A percentile compares a stretch with the other conserved stretches of the same genome.
phyloP scores from a whole-genome alignment of 2,329 filamentous ascomycete genomes.

The Ceratocystis lukuohia region DNA sequence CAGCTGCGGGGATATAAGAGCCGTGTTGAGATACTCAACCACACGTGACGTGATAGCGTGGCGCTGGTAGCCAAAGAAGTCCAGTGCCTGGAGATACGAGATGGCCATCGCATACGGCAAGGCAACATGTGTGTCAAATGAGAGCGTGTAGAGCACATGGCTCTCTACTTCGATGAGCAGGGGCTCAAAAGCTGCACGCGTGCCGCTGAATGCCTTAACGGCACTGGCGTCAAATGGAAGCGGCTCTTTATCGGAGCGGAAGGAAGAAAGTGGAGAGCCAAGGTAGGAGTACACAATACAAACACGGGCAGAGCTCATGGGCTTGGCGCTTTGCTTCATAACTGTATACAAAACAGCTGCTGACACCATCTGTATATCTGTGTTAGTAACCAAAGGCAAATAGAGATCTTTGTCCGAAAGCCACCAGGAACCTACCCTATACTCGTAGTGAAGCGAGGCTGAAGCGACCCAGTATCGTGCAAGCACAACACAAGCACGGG shows the following conservation, averaged over 20 bases:
- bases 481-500: slow-evolving; percentile 70
- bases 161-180: slow-evolving; percentile 62
- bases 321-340: slow-evolving; percentile 12
- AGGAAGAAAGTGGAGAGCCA: slow-evolving; percentile 45
- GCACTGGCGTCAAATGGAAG: slow-evolving; percentile 33
- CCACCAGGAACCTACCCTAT: slow-evolving; percentile 31
- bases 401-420: background rate
- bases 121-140: slow-evolving; percentile 73
- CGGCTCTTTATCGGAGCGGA: slow-evolving; percentile 25
- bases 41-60: slow-evolving; percentile 32
- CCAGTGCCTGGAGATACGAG: slow-evolving; percentile 84
- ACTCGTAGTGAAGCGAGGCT: slow-evolving; percentile 44
- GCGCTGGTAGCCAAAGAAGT: slow-evolving; percentile 36
- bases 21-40: slow-evolving; percentile 71
- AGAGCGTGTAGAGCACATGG: slow-evolving; percentile 58
- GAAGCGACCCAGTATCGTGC: slow-evolving; percentile 63
- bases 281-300: slow-evolving; percentile 79
- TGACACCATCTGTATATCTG: slow-evolving; percentile 13
- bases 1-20: slow-evolving; percentile 73
- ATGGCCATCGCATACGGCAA: slow-evolving; percentile 77
- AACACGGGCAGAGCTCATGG: slow-evolving; percentile 1
- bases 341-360: slow-evolving; percentile 16
- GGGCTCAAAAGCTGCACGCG: slow-evolving; percentile 51
- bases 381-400: background rate
- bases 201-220: slow-evolving; percentile 60